A percentile compares a stretch with the other conserved stretches of the same genome.
Evolutionary conservation across 2,329 filamentous ascomycete species (phyloP).

Genomic region (Colletotrichum echinochloae): DNA sequence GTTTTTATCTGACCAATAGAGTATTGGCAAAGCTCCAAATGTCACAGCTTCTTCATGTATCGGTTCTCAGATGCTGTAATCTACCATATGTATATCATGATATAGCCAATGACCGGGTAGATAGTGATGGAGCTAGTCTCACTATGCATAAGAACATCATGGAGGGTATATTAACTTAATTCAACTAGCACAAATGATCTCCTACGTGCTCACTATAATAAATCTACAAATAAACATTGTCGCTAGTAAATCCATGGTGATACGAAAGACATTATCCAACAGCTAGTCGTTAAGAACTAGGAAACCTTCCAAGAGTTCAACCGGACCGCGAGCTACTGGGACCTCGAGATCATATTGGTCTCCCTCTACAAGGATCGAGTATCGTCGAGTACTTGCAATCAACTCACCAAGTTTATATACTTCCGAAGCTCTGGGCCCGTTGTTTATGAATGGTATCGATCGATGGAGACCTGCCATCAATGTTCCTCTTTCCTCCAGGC

Average conservation of each 20-base stretch:
- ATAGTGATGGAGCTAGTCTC: not conserved
- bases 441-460: slow-evolving; percentile 31
- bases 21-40: no score
- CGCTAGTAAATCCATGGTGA: not conserved
- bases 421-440: slow-evolving; percentile 29
- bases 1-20: no score
- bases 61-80: no score
- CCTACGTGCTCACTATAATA: slow-evolving; percentile 3
- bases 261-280: not conserved
- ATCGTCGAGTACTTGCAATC: not conserved
- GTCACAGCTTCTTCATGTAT: no score
- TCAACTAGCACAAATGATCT: slow-evolving; percentile 24
- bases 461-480: slow-evolving; percentile 14
- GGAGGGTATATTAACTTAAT: no score
- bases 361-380: not conserved
- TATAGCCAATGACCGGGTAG: not conserved
- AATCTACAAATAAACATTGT: no score
- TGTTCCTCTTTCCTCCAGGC: not conserved
- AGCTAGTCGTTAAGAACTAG: no score
- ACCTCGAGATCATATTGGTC: no score
- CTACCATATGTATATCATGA: not conserved
- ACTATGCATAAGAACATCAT: slow-evolving; percentile 4
- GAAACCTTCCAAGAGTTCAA: no score
- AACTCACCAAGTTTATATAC: not conserved
- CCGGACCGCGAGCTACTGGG: not conserved